Percentiles rank a stretch among this genome's conserved stretches.
Conservation (phyloP, 345 rosid species). For the Gossypium australe region DNA sequence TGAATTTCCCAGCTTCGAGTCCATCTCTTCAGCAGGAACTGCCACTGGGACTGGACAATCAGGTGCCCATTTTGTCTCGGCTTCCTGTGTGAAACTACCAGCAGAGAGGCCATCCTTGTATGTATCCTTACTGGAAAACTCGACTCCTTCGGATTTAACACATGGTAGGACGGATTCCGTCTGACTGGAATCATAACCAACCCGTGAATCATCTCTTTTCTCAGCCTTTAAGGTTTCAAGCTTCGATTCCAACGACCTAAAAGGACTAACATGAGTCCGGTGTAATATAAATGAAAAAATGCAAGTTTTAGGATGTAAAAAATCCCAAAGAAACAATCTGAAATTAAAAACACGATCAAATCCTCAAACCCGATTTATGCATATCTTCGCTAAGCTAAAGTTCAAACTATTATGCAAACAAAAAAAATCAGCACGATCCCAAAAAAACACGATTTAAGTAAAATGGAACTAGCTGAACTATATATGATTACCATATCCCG, state of each 20-base stretch:
- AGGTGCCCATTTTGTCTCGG: constrained; percentile 47
- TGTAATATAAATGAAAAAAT: neutral
- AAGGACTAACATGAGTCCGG: constrained; percentile 1
- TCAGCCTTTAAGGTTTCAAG: constrained; percentile 66
- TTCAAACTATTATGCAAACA: neutral
- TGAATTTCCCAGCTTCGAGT: constrained; percentile 33
- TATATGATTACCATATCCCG: neutral
- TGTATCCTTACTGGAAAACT: constrained; percentile 52
- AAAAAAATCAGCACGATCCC: neutral
- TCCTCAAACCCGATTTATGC: neutral
- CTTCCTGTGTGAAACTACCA: constrained; percentile 72
- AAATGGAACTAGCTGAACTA: neutral
- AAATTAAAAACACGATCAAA: neutral
- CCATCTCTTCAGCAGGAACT: constrained; percentile 28
- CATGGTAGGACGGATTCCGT: constrained; percentile 55
- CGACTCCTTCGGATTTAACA: constrained; percentile 46
- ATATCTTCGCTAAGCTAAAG: neutral
- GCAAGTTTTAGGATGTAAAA: neutral
- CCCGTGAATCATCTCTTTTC: constrained; percentile 30
- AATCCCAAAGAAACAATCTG: neutral
- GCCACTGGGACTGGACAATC: constrained; percentile 32
- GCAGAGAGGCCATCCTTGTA: constrained; percentile 69
- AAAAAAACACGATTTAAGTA: neutral
- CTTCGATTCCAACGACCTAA: constrained; percentile 72
- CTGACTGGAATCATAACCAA: constrained; percentile 52